Evolutionary conservation across 2,329 filamentous ascomycete genomes (phyloP).

Genomic region (Fusarium cicatricum): DNA sequence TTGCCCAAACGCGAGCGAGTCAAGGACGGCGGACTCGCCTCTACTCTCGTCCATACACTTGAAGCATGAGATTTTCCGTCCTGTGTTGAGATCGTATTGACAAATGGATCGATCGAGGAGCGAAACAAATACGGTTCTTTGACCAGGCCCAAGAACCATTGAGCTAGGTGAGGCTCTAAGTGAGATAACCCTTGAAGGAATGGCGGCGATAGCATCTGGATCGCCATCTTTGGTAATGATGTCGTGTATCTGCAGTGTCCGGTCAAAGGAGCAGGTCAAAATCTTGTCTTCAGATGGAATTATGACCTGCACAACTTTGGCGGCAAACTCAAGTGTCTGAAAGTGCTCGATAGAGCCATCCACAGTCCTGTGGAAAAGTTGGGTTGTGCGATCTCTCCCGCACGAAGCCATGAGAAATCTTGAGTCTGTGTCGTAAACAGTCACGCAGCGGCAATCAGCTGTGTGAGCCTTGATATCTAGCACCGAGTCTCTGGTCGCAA

Average conservation of each 20-base stretch:
- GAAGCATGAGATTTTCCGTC: constrained; percentile 76
- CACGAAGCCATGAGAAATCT: constrained; percentile 79
- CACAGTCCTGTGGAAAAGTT: constrained; percentile 76
- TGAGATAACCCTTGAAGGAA: constrained; percentile 79
- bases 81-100: constrained; percentile 70
- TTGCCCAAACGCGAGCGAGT: constrained; percentile 74
- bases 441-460: constrained; percentile 83
- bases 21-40: constrained; percentile 82
- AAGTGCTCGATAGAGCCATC: constrained; percentile 75
- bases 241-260: constrained; percentile 85
- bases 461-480: constrained; percentile 86
- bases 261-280: constrained; percentile 87
- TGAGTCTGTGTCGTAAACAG: constrained; percentile 70
- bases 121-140: constrained; percentile 65
- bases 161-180: constrained; percentile 88
- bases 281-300: constrained; percentile 79
- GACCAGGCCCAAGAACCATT: constrained; percentile 75
- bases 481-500: constrained; percentile 65
- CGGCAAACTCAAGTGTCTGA: constrained; percentile 93
- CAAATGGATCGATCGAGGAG: constrained; percentile 67
- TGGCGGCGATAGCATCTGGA: constrained; percentile 73
- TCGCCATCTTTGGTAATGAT: constrained; percentile 74
- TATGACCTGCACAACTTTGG: constrained; percentile 78
- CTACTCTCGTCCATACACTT: constrained; percentile 84
- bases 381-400: constrained; percentile 89